Base-by-base conservation (phyloP, 441 rosid genomes). In the Brassica hybrid region DNA sequence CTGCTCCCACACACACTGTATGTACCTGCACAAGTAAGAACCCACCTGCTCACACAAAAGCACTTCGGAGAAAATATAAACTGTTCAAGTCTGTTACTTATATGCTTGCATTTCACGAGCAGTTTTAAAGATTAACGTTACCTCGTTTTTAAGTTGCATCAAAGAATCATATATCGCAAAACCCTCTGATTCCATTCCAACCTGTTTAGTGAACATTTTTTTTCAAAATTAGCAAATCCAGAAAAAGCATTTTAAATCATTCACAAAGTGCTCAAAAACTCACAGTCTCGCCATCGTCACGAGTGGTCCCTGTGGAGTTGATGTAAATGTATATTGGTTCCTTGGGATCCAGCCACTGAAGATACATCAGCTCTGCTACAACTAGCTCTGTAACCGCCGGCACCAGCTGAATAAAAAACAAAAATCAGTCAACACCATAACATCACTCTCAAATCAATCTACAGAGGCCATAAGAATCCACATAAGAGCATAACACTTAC, bases 201-300 rank as follows among this genome's bases (percentile, higher is more conserved):
- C 98, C 97, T 94, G 87, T 41, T 21, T 2, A 13, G 11, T 32
- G 18, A 72, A 56, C 60, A 75, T 60, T 36, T 25, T 67, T 67
- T 41, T 68, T 21, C 6, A 19, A 45, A 4, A 30, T 52, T 11
- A 71, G 27, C 16, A 2, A 0, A 32, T 3, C 1, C 9, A 75
- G 41, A 62, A 70, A 70, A 71, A 19, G 12, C 2, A 17, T 19
- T 58, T 36, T 23, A 48, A 59, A 58, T 1, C 4, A 70, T 74
- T 32, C 10, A 58, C 8, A 23, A 56, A 32, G 23, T 3, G 9
- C 56, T 43, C 7, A 14, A 18, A 72, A 80, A 67, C 89, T 89
- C 82, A 94, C 99, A 30, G 89, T 81, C 89, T 90, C 93, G 69
- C 97, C 97, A 68, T 94, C 99, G 72, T 90, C 96, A 83, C 92